phyloP scores from a whole-genome alignment of 2,329 filamentous ascomycete genomes.

The Exophiala sp. region DNA sequence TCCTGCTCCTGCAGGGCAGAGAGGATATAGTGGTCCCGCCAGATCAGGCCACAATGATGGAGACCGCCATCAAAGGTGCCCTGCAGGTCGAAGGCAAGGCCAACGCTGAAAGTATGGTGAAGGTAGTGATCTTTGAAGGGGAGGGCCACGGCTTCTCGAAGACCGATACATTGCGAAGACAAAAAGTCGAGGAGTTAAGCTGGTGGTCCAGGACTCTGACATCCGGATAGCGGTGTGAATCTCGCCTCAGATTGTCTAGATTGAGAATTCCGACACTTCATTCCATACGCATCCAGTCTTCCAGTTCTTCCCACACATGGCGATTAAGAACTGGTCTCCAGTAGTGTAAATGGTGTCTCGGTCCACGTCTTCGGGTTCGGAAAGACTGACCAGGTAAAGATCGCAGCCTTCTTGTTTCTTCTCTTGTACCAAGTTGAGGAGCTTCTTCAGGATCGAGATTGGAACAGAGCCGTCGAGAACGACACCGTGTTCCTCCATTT shows the following conservation, averaged over 20 bases:
- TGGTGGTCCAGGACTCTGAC: too few relatives aligned
- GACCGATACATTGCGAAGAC: neutral
- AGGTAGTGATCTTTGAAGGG: neutral
- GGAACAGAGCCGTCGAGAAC: too few relatives aligned
- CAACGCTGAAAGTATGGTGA: neutral
- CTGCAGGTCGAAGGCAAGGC: neutral
- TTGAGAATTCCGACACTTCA: too few relatives aligned
- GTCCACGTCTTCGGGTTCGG: too few relatives aligned
- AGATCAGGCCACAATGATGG: slow-evolving; percentile 55
- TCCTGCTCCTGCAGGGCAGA: slow-evolving; percentile 57
- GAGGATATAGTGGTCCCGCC: slow-evolving; percentile 57
- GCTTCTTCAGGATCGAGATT: too few relatives aligned
- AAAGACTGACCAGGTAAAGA: too few relatives aligned
- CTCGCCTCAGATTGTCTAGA: too few relatives aligned
- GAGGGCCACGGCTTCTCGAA: neutral
- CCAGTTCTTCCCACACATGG: neutral
- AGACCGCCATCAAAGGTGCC: slow-evolving; percentile 37
- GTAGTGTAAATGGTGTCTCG: too few relatives aligned
- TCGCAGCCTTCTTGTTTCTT: too few relatives aligned
- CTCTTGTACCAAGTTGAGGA: too few relatives aligned
- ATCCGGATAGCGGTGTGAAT: too few relatives aligned
- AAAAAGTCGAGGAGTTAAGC: neutral
- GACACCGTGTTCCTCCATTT: too few relatives aligned
- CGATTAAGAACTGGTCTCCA: neutral
- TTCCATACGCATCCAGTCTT: neutral